Percentiles rank a stretch among this genome's conserved stretches.
Conservation (phyloP, 768 basidiomycete genomes). For the Lactarius tabidus region DNA sequence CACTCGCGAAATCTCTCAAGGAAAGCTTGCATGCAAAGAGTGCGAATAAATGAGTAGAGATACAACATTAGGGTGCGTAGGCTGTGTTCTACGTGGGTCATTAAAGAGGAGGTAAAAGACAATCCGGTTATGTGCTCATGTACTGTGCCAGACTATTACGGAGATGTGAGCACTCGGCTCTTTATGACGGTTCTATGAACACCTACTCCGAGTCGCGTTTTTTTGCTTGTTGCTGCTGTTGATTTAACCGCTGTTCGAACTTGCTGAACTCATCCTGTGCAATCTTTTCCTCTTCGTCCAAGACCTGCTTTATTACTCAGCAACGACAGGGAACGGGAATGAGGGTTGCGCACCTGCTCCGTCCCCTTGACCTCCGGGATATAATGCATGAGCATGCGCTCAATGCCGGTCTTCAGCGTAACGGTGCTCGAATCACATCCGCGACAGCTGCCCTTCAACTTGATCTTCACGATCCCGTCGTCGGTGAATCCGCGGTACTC, state of each 20-base stretch:
- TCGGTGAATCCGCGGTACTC: conserved; percentile 92
- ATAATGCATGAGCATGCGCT: conserved; percentile 99
- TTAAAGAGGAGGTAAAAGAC: neutral
- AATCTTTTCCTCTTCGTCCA: conserved; percentile 87
- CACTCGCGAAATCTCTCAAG: neutral
- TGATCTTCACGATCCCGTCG: conserved; percentile 77
- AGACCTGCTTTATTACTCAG: conserved; percentile 47
- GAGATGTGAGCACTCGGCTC: conserved; percentile 16
- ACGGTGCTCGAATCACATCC: conserved; percentile 94
- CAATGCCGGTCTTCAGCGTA: conserved; percentile 94
- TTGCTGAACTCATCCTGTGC: conserved; percentile 87
- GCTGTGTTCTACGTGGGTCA: conserved; percentile 12
- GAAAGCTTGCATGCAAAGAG: neutral
- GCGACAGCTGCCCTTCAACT: conserved; percentile 94
- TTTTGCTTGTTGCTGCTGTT: conserved; percentile 33
- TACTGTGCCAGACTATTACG: conserved; percentile 68
- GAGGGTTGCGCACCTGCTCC: conserved; percentile 60
- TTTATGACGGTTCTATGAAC: conserved; percentile 9
- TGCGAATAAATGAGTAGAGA: conserved; percentile 2
- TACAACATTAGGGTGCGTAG: conserved; percentile 13
- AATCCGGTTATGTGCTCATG: conserved; percentile 58
- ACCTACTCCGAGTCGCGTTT: conserved; percentile 48
- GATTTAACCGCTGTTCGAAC: conserved; percentile 64
- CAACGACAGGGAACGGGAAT: neutral
- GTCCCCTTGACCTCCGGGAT: conserved; percentile 94